Evolutionary conservation across 78 protist species (phyloP).

Genomic region (Emiliania huxleyi): DNA sequence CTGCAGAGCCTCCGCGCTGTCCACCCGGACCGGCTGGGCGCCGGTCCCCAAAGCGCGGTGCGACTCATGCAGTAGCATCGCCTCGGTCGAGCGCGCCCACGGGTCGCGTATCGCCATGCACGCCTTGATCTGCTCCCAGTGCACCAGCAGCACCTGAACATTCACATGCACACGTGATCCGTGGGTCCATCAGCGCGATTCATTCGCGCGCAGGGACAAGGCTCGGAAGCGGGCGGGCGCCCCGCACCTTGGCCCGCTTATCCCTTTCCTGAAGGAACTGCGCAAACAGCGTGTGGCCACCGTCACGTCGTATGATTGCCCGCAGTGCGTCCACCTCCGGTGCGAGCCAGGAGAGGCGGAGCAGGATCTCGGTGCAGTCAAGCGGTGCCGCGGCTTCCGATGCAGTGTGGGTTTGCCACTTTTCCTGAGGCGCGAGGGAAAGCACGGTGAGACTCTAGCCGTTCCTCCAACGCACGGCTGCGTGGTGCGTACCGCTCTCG

Average conservation of each 20-base stretch:
- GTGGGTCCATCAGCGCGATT: too few species aligned
- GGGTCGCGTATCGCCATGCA: neutral
- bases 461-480: too few species aligned
- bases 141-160: neutral
- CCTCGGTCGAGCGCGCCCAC: neutral
- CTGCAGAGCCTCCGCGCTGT: neutral
- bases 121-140: neutral
- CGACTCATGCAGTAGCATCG: neutral
- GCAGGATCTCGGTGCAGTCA: neutral
- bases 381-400: neutral
- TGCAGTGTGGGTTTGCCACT: neutral
- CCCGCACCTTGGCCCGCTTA: neutral
- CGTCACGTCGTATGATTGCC: neutral
- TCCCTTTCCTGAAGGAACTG: neutral
- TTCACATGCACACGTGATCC: too few species aligned
- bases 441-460: too few species aligned
- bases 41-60: neutral
- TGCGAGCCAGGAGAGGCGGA: neutral
- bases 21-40: neutral
- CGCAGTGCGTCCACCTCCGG: neutral
- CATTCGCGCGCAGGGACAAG: too few species aligned
- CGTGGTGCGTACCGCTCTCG: neutral
- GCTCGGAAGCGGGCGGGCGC: neutral
- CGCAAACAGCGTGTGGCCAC: neutral
- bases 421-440: neutral